A percentile compares a stretch with the other conserved stretches of the same genome.
These are phyloP conservation scores for Psophocarpus tetragonolobus DNA, from an alignment of 306 rosid genomes.

Conservation along the genomic window DNA sequence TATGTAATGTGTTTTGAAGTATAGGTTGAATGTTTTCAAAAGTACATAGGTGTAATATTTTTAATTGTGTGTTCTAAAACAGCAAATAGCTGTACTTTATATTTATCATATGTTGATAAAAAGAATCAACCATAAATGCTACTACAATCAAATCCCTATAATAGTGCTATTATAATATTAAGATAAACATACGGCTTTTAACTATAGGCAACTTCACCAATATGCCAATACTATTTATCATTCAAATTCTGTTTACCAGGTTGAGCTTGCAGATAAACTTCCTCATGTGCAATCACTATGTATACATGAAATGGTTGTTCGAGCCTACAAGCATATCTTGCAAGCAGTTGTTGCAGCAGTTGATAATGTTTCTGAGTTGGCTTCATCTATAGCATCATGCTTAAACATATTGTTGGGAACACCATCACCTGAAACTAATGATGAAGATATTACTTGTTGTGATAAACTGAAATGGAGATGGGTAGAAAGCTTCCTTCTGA, in stretches of 20 bases:
- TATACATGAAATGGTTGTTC: conserved; percentile 89
- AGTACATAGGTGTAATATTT: not conserved
- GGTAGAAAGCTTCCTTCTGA: conserved; percentile 82
- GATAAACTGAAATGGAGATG: conserved; percentile 79
- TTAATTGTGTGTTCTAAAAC: not conserved
- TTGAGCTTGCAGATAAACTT: conserved; percentile 96
- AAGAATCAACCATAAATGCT: not conserved
- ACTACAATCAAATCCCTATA: not conserved
- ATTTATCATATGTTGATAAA: not conserved
- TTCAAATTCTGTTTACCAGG: conserved; percentile 51
- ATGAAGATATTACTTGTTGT: conserved; percentile 50
- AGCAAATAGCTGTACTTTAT: not conserved
- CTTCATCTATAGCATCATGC: conserved; percentile 83
- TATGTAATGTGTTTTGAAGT: not conserved
- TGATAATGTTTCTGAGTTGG: conserved; percentile 71
- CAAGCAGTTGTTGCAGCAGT: conserved; percentile 92
- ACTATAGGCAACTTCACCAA: not conserved
- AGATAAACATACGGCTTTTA: not conserved
- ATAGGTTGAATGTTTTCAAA: not conserved
- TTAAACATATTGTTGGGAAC: conserved; percentile 83
- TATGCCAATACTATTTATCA: conserved; percentile 4
- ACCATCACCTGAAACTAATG: conserved; percentile 55
- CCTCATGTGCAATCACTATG: conserved; percentile 98
- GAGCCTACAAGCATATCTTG: conserved; percentile 93
- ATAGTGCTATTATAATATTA: not conserved